Evolutionary conservation across 148 eudicot genomes (phyloP).

Genomic region (Vaccinium macrocarpon): DNA sequence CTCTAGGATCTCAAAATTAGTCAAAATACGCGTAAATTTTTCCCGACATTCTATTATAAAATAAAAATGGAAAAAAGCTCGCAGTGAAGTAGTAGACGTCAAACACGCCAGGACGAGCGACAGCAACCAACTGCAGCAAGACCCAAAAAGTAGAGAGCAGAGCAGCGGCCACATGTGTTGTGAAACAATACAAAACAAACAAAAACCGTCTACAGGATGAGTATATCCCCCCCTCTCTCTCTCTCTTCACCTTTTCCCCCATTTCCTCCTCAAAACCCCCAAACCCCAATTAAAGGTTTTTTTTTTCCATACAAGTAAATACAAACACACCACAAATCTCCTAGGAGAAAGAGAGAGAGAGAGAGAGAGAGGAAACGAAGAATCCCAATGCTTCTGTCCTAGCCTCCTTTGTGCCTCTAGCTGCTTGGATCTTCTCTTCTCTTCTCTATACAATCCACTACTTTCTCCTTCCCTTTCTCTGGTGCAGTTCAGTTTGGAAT

Average conservation of each 20-base stretch:
- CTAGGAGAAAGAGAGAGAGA: conserved; percentile 1
- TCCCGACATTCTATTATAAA: too few species aligned
- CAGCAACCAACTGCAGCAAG: not conserved
- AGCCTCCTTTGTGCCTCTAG: conserved; percentile 20
- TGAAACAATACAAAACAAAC: not conserved
- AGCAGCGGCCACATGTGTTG: not conserved
- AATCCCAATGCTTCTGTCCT: conserved; percentile 42
- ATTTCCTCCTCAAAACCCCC: not conserved
- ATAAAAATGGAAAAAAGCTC: too few species aligned
- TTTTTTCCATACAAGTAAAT: not conserved
- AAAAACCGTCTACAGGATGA: not conserved
- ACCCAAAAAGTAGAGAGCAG: not conserved
- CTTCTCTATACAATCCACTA: too few species aligned
- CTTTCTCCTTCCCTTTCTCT: not conserved
- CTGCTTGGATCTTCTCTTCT: conserved; percentile 27
- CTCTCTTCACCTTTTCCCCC: not conserved
- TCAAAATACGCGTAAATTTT: too few species aligned
- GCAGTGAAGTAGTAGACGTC: not conserved
- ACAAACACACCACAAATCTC: not conserved
- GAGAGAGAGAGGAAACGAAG: conserved; percentile 11
- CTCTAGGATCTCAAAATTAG: too few species aligned
- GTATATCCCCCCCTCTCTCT: not conserved
- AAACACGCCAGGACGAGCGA: conserved; percentile 1
- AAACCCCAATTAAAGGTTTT: not conserved
- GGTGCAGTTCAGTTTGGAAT: not conserved